phyloP scores from a whole-genome alignment of 2,329 filamentous ascomycete species.

The Plenodomus biglobosus region DNA sequence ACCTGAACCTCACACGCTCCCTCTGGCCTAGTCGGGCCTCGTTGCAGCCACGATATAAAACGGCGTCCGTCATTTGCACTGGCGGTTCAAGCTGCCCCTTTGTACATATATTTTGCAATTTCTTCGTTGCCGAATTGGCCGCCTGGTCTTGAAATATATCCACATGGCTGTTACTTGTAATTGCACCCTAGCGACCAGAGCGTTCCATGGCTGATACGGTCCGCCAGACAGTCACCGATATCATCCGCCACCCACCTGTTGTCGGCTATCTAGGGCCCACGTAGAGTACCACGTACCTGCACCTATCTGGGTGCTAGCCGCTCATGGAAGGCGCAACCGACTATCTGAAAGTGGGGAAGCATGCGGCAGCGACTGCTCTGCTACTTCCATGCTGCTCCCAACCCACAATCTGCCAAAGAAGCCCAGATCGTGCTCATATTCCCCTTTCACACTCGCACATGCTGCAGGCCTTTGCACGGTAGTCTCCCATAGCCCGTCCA shows the following conservation, averaged over 20 bases:
- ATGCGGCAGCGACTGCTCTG: conserved; percentile 1
- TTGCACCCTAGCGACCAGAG: neutral
- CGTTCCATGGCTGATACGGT: neutral
- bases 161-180: neutral
- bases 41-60: too few relatives aligned
- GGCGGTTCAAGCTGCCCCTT: neutral
- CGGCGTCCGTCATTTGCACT: neutral
- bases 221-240: too few relatives aligned
- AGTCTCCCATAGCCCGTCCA: too few relatives aligned
- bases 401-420: too few relatives aligned
- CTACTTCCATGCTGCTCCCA: neutral
- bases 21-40: too few relatives aligned
- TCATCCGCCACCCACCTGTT: too few relatives aligned
- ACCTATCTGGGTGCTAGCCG: conserved; percentile 11
- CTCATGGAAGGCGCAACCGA: conserved; percentile 19
- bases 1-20: too few relatives aligned
- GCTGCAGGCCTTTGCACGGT: too few relatives aligned
- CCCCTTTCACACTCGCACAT: too few relatives aligned
- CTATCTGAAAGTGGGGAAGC: conserved; percentile 16
- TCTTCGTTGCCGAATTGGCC: neutral
- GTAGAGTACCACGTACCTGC: too few relatives aligned
- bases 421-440: too few relatives aligned
- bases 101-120: neutral
- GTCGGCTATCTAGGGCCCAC: too few relatives aligned
- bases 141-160: neutral